phyloP scores from a whole-genome alignment of 306 rosid genomes.

The Citrullus amarus region DNA sequence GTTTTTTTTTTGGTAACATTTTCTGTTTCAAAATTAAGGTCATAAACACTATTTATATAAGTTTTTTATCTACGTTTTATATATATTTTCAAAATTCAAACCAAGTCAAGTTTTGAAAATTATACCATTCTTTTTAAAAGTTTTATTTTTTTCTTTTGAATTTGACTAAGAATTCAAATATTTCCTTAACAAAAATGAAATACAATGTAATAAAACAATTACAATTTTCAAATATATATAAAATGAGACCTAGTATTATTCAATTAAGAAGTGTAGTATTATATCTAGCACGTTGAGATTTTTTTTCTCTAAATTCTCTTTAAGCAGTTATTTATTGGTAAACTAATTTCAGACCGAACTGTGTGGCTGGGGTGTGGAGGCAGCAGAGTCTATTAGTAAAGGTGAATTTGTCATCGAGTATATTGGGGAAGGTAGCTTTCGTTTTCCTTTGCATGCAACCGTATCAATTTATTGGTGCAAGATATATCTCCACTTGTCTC shows the following conservation, averaged over 20 bases:
- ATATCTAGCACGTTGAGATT: neutral
- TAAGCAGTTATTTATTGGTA: neutral
- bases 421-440: conserved; percentile 75
- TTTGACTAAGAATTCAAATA: neutral
- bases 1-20: no score
- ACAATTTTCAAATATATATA: no score
- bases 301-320: neutral
- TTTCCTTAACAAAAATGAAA: no score
- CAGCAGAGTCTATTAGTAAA: conserved; percentile 51
- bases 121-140: no score
- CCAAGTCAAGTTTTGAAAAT: no score
- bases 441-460: conserved; percentile 2
- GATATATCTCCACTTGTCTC: neutral
- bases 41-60: no score
- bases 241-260: no score
- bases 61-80: no score
- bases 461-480: neutral
- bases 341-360: conserved; percentile 52
- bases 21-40: neutral
- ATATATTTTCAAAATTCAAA: no score
- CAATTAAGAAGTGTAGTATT: neutral
- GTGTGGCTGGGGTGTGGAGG: conserved; percentile 99
- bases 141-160: no score
- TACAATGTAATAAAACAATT: no score
- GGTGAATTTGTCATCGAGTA: conserved; percentile 77